These are phyloP conservation scores for Malus domestica DNA, from an alignment of 306 rosid genomes.

Conservation along the genomic window DNA sequence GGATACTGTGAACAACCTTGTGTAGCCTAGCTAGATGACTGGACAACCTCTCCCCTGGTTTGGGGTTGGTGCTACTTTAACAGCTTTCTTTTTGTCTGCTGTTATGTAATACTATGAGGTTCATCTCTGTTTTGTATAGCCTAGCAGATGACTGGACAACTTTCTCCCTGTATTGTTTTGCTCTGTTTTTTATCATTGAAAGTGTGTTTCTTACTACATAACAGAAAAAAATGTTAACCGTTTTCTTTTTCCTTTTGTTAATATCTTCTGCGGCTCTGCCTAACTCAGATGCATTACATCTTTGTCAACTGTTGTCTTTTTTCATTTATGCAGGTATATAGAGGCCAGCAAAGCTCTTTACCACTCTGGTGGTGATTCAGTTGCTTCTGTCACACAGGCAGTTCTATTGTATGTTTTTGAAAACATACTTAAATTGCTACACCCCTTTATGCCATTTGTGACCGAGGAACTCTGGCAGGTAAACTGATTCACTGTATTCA, in stretches of 20 bases:
- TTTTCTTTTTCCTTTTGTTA: not conserved
- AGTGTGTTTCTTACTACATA: not conserved
- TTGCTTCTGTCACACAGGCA: slow-evolving; percentile 61
- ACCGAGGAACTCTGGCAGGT: slow-evolving; percentile 99
- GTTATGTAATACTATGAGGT: not conserved
- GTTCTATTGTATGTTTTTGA: slow-evolving; percentile 77
- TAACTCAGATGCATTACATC: not conserved
- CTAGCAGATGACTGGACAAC: not conserved
- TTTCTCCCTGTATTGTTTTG: not conserved
- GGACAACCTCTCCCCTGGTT: no score
- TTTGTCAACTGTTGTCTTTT: not conserved
- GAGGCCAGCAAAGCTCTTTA: slow-evolving; percentile 90
- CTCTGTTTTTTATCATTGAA: not conserved
- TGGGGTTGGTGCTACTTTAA: no score
- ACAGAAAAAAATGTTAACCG: not conserved
- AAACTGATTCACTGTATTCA: not conserved
- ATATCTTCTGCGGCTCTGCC: not conserved
- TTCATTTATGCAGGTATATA: slow-evolving; percentile 57
- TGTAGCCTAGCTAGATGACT: no score
- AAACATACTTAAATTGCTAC: slow-evolving; percentile 75
- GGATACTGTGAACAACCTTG: no score
- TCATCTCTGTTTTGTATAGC: not conserved
- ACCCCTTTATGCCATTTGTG: slow-evolving; percentile 97
- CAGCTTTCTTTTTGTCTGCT: not conserved
- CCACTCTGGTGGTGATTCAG: slow-evolving; percentile 46